phyloP scores from a whole-genome alignment of 768 basidiomycete genomes.

The Symmetrospora coprosmae region DNA sequence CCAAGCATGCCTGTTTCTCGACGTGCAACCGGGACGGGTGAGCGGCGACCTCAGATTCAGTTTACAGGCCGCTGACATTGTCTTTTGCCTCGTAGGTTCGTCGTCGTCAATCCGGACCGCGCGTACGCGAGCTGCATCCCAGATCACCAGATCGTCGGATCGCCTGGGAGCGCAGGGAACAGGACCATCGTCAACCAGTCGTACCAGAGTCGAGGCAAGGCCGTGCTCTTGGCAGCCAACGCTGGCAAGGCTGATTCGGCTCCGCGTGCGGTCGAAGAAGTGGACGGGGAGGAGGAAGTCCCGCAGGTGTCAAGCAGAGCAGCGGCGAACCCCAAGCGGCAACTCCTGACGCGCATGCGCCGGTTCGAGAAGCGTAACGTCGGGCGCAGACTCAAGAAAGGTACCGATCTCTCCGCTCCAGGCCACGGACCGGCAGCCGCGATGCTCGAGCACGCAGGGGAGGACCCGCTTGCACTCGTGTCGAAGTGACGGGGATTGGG shows the following conservation, averaged over 20 bases:
- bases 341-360: not conserved
- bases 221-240: no score
- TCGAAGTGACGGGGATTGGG: not conserved
- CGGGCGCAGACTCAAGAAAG: not conserved
- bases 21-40: conserved; percentile 8
- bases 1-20: not conserved
- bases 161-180: no score
- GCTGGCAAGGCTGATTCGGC: no score
- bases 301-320: not conserved
- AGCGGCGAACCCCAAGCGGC: no score
- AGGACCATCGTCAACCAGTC: no score
- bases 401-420: not conserved
- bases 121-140: conserved; percentile 10
- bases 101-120: conserved; percentile 5
- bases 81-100: conserved; percentile 6
- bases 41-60: not conserved
- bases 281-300: not conserved
- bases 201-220: no score
- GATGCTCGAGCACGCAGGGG: not conserved
- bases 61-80: not conserved
- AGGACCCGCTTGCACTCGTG: conserved; percentile 4
- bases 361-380: not conserved
- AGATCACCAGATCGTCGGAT: not conserved
- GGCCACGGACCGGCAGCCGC: conserved; percentile 16
- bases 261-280: not conserved